These are phyloP conservation scores for Coemansia sp. DNA, from an alignment of 192 early-diverging fungal species.

Conservation along the genomic window DNA sequence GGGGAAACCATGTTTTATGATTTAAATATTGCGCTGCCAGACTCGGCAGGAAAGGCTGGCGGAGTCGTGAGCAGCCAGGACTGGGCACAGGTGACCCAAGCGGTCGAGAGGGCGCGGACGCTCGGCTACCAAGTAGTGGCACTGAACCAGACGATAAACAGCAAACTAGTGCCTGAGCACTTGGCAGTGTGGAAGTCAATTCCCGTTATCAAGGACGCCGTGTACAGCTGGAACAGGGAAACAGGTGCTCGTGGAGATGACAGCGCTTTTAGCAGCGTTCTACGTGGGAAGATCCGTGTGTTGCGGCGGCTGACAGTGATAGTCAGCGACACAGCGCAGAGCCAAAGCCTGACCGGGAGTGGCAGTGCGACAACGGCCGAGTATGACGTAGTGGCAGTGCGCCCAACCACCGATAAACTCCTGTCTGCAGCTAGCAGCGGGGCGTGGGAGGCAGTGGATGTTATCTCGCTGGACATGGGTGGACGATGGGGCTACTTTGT, in stretches of 20 bases:
- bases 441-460: slow-evolving; percentile 36
- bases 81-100: slow-evolving; percentile 38
- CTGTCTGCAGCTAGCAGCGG: slow-evolving; percentile 38
- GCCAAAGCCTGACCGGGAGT: slow-evolving; percentile 27
- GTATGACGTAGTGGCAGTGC: slow-evolving; percentile 51
- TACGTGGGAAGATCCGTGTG: slow-evolving; percentile 29
- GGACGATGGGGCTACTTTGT: slow-evolving; percentile 46
- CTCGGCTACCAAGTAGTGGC: slow-evolving; percentile 46
- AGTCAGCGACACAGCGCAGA: slow-evolving; percentile 38
- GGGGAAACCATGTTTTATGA: slow-evolving; percentile 53
- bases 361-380: slow-evolving; percentile 9
- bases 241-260: slow-evolving; percentile 20
- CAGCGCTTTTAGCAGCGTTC: slow-evolving; percentile 1
- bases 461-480: slow-evolving; percentile 48
- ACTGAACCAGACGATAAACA: slow-evolving; percentile 42
- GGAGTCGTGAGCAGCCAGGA: slow-evolving; percentile 27
- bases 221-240: slow-evolving; percentile 26
- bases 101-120: slow-evolving; percentile 34
- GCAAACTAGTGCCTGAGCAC: slow-evolving; percentile 31
- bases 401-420: slow-evolving; percentile 36
- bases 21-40: slow-evolving; percentile 51
- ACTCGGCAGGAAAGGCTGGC: slow-evolving; percentile 29
- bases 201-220: slow-evolving; percentile 16
- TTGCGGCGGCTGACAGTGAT: slow-evolving; percentile 42
- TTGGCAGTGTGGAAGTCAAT: slow-evolving; percentile 30